Evolutionary conservation across 2,329 filamentous ascomycete species (phyloP), one percentile per base, ranked within the genome.

Genomic region (Cladosporium halotolerans): DNA sequence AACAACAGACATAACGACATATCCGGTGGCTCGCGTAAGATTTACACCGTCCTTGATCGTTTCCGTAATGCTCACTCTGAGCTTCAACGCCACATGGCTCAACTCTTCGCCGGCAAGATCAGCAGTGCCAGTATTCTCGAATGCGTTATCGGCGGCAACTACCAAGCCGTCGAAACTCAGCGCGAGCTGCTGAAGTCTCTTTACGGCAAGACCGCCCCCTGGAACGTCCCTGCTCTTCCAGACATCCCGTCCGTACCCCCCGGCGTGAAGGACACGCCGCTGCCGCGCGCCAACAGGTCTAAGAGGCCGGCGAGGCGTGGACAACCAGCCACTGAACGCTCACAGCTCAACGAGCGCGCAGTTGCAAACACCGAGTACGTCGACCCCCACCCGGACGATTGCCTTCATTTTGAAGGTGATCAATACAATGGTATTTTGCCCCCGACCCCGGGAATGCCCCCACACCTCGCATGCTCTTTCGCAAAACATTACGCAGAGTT

Each of bases 1-100:
- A 96, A 97, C 68, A 87, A 88, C 55, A 68, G 81, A 0, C 73
- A 78, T 23, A 97, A 97, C 67, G 93, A 99, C 64, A 93, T 99
- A 23, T 85, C 93, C 0, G 90, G 90, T 9, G 91, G 91, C 9
- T 93, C 90, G 0, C 79, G 76, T 43, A 86, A 88, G 59, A 88
- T 86, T 7, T 60, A 70, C 0, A 74, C 80, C 8, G 87, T 96
- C 45, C 74, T 88, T 59, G 67, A 75, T n/a, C 76, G 78, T 10
- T 97, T 99, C 68, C 73, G 79, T 1, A 72, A 8, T 9, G 38
- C 44, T 11, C 46, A 83, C 63, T 63, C 74, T 9, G 67, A 68
- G 2, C 70, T 95, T 13, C 59, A 63, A 47, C 56, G 58, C 11
- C 60, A 61, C 13, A 58, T 71, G 52, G 45, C 58, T n/a, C 54